phyloP scores from a whole-genome alignment of 2,329 filamentous ascomycete genomes.

The Hypoxylon sp. region DNA sequence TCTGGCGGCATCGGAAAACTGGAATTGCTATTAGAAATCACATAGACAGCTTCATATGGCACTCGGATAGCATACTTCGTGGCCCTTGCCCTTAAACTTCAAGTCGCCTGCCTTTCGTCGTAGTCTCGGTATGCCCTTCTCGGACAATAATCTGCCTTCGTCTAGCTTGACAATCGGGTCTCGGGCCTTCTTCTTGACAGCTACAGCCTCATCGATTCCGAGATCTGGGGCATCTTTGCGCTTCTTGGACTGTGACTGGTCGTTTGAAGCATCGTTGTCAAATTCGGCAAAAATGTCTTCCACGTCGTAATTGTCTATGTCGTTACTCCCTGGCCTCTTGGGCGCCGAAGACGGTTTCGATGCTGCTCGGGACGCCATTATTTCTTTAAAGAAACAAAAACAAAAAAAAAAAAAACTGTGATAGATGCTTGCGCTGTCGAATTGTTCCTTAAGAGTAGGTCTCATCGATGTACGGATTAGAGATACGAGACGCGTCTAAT shows the following conservation, averaged over 20 bases:
- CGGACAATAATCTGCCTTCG: slow-evolving; percentile 84
- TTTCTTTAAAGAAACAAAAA: too few relatives aligned
- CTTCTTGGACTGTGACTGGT: slow-evolving; percentile 51
- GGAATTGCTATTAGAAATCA: slow-evolving; percentile 6
- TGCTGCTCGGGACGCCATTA: slow-evolving; percentile 42
- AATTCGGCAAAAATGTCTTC: slow-evolving; percentile 62
- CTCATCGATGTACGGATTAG: background rate
- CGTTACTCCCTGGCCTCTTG: slow-evolving; percentile 62
- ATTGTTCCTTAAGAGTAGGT: background rate
- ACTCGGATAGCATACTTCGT: slow-evolving; percentile 69
- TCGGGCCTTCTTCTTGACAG: slow-evolving; percentile 77
- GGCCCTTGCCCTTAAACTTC: slow-evolving; percentile 89
- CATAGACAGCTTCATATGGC: background rate
- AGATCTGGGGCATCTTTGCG: slow-evolving; percentile 62
- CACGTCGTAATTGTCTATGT: slow-evolving; percentile 79
- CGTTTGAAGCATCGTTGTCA: slow-evolving; percentile 48
- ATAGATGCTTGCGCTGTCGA: background rate
- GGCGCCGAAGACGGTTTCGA: slow-evolving; percentile 24
- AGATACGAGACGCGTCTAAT: slow-evolving; percentile 22
- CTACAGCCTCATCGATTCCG: slow-evolving; percentile 87
- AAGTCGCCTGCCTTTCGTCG: slow-evolving; percentile 74
- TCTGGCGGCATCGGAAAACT: slow-evolving; percentile 85
- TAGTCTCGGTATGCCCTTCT: slow-evolving; percentile 83
- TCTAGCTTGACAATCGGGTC: slow-evolving; percentile 84
- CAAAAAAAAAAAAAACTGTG: too few relatives aligned